Conservation (phyloP, 2,329 filamentous ascomycete genomes). For the Cladosporium colombiae region DNA sequence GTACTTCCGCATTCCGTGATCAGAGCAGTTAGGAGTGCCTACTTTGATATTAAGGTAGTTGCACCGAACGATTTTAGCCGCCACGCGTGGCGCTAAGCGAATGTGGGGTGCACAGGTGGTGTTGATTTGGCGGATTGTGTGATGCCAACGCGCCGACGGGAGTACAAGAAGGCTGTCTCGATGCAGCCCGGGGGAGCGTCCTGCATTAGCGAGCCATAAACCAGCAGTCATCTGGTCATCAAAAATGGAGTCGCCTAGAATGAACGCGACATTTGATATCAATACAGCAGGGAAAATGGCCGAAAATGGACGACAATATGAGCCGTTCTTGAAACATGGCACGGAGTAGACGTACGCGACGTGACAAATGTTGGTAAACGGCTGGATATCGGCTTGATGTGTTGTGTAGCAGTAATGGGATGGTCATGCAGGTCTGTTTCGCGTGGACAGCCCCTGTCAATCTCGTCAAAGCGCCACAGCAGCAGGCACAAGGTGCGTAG, state of each 20-base stretch:
- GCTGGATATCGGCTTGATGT: neutral
- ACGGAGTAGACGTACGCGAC: neutral
- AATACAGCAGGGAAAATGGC: neutral
- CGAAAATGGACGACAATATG: neutral
- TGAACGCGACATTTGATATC: neutral
- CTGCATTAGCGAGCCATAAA: neutral
- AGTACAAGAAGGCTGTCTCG: slow-evolving; percentile 1
- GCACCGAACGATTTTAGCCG: slow-evolving; percentile 15
- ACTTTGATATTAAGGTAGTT: slow-evolving; percentile 16
- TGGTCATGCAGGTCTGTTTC: neutral
- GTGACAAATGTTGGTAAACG: neutral
- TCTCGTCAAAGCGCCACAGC: neutral
- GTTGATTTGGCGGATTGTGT: neutral
- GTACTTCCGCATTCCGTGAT: slow-evolving; percentile 19
- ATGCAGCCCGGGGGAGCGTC: slow-evolving; percentile 13
- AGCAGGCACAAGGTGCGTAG: neutral
- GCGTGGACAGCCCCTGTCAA: neutral
- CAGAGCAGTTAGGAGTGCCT: slow-evolving; percentile 14
- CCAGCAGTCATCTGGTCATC: slow-evolving; percentile 9
- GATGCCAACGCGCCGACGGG: slow-evolving; percentile 11
- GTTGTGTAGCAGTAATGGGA: neutral
- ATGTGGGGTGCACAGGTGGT: slow-evolving; percentile 7
- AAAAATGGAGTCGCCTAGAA: neutral
- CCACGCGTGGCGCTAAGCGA: slow-evolving; percentile 17
- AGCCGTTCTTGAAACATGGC: neutral